Conservation (phyloP, 1,284 basidiomycete species). For the Trichosporon sp. region DNA sequence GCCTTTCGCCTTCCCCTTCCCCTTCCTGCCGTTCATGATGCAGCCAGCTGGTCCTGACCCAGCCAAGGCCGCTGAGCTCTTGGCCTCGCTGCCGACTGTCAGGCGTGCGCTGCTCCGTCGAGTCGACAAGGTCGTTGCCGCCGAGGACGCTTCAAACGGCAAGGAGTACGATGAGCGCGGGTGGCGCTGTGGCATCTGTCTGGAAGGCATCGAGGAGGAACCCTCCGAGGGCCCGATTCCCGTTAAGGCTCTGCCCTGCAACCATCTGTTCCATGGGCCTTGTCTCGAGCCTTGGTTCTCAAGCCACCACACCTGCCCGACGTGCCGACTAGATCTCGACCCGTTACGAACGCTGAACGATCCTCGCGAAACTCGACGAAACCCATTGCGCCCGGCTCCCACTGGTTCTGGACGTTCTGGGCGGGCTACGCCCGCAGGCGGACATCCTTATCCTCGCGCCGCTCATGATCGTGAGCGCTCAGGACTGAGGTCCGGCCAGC, state of each 20-base stretch:
- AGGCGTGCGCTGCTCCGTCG: slow-evolving; percentile 27
- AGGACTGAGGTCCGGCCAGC: neutral
- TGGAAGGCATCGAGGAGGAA: slow-evolving; percentile 30
- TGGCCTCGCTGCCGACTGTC: slow-evolving; percentile 36
- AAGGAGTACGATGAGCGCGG: slow-evolving; percentile 27
- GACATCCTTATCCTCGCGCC: slow-evolving; percentile 29
- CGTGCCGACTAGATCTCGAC: slow-evolving; percentile 46
- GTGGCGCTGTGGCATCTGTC: slow-evolving; percentile 43
- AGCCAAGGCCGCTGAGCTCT: slow-evolving; percentile 38
- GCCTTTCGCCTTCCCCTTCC: slow-evolving; percentile 10
- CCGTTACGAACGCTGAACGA: slow-evolving; percentile 38
- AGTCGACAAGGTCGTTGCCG: slow-evolving; percentile 33
- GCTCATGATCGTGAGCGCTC: slow-evolving; percentile 9
- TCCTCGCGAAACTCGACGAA: slow-evolving; percentile 19
- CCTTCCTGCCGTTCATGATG: slow-evolving; percentile 10
- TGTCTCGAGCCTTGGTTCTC: slow-evolving; percentile 46
- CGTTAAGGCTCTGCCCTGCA: slow-evolving; percentile 46
- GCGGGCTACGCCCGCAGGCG: slow-evolving; percentile 14
- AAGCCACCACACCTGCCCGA: slow-evolving; percentile 44
- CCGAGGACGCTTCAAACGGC: slow-evolving; percentile 27
- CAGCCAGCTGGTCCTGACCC: slow-evolving; percentile 24
- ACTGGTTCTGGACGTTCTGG: slow-evolving; percentile 21
- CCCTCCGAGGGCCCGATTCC: slow-evolving; percentile 14
- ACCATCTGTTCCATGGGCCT: slow-evolving; percentile 44
- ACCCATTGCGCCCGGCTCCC: slow-evolving; percentile 24